phyloP scores from a whole-genome alignment of 768 basidiomycete genomes.

The Multifurca ochricompacta region DNA sequence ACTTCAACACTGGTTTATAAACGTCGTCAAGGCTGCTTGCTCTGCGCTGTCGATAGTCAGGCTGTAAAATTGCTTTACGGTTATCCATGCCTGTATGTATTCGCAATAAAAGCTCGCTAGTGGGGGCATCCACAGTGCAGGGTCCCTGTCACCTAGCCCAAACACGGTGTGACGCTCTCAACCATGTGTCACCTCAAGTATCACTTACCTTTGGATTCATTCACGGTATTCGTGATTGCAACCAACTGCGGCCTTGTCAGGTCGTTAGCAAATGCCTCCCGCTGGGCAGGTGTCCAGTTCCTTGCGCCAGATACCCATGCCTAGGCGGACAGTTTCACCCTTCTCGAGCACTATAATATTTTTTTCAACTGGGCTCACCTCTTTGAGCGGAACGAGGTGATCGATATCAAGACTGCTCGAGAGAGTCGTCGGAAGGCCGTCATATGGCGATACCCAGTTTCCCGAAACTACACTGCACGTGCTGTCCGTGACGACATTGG shows the following conservation, averaged over 20 bases:
- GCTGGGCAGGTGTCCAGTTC: no score
- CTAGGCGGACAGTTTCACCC: constrained; percentile 21
- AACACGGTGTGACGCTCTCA: background rate
- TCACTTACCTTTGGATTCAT: constrained; percentile 39
- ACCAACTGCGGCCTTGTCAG: constrained; percentile 47
- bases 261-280: constrained; percentile 50
- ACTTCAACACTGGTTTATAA: constrained; percentile 26
- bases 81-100: constrained; percentile 47
- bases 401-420: no score
- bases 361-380: constrained; percentile 25
- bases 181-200: background rate
- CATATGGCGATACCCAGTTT: constrained; percentile 46
- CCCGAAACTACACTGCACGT: constrained; percentile 41
- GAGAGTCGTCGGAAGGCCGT: constrained; percentile 38
- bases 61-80: constrained; percentile 40
- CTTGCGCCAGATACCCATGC: constrained; percentile 53
- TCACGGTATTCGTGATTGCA: constrained; percentile 41
- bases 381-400: constrained; percentile 48
- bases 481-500: no score
- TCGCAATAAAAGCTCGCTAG: constrained; percentile 42
- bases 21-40: constrained; percentile 38
- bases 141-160: constrained; percentile 40
- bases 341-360: no score
- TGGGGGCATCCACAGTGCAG: constrained; percentile 46
- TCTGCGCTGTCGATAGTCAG: constrained; percentile 44